phyloP scores from a whole-genome alignment of 768 basidiomycete species.

The Leucosporidium yakuticum region DNA sequence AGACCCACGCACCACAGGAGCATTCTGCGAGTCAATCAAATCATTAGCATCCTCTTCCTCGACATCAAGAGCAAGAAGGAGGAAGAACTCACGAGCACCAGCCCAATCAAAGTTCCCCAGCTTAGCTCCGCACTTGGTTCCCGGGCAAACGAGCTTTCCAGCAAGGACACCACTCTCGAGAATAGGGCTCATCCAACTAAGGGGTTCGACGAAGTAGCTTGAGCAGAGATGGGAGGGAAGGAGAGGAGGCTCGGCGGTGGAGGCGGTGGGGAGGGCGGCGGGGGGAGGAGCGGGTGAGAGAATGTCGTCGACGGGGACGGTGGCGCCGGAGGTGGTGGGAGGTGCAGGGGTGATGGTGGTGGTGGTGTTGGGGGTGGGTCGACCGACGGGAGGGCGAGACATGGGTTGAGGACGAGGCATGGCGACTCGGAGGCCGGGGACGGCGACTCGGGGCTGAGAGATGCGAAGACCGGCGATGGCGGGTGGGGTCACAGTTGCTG shows the following conservation, averaged over 20 bases:
- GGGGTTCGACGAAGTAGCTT: constrained; percentile 94
- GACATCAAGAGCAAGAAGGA: neutral
- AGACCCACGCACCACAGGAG: constrained; percentile 38
- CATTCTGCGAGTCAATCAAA: constrained; percentile 14
- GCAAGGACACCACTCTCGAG: constrained; percentile 67
- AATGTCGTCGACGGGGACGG: neutral
- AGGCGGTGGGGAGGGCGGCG: neutral
- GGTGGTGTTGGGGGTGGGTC: neutral
- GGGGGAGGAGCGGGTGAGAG: neutral
- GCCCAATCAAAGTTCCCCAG: constrained; percentile 98
- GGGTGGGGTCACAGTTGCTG: neutral
- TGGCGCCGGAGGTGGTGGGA: neutral
- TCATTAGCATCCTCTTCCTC: neutral
- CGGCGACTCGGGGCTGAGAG: constrained; percentile 17
- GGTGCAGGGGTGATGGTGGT: neutral
- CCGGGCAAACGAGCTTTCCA: constrained; percentile 89
- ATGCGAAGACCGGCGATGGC: constrained; percentile 27
- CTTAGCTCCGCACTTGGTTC: constrained; percentile 81
- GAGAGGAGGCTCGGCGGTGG: constrained; percentile 21
- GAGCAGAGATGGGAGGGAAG: constrained; percentile 55
- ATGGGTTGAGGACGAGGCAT: constrained; percentile 4
- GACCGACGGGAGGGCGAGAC: constrained; percentile 13
- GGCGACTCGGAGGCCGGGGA: constrained; percentile 24
- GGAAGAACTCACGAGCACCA: constrained; percentile 47
- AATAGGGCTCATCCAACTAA: constrained; percentile 90